Conservation (phyloP, 495 filamentous ascomycete species). For the Xylaria venustula region DNA sequence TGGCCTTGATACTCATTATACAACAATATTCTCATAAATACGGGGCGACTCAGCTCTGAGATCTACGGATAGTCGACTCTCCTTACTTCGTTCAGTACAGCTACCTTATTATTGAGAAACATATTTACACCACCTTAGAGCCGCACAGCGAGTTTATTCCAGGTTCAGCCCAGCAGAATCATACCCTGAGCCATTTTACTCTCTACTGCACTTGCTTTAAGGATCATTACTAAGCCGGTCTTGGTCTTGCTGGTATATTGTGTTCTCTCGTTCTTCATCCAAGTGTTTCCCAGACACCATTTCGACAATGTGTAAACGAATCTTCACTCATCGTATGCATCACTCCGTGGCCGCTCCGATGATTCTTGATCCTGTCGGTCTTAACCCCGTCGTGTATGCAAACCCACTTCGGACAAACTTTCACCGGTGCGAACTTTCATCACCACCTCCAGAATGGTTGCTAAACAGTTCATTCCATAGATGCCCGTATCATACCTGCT, state of each 20-base stretch:
- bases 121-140: background rate
- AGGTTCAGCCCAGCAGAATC: background rate
- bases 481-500: slow-evolving; percentile 28
- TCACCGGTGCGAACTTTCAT: slow-evolving; percentile 23
- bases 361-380: slow-evolving; percentile 3
- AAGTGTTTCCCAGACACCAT: background rate
- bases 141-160: background rate
- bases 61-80: background rate
- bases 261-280: background rate
- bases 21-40: background rate
- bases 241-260: background rate
- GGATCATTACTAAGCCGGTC: background rate
- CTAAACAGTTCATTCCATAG: background rate
- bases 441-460: background rate
- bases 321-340: slow-evolving; percentile 24
- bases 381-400: slow-evolving; percentile 4
- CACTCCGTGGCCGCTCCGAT: slow-evolving; percentile 26
- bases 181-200: background rate
- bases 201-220: background rate
- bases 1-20: background rate
- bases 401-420: slow-evolving; percentile 18
- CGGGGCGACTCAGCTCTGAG: background rate
- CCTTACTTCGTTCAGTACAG: background rate
- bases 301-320: slow-evolving; percentile 19
- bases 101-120: background rate